Evolutionary conservation across 139 green algal species (phyloP), one percentile per base, ranked within the genome.

Genomic region (Bryopsis sp.): DNA sequence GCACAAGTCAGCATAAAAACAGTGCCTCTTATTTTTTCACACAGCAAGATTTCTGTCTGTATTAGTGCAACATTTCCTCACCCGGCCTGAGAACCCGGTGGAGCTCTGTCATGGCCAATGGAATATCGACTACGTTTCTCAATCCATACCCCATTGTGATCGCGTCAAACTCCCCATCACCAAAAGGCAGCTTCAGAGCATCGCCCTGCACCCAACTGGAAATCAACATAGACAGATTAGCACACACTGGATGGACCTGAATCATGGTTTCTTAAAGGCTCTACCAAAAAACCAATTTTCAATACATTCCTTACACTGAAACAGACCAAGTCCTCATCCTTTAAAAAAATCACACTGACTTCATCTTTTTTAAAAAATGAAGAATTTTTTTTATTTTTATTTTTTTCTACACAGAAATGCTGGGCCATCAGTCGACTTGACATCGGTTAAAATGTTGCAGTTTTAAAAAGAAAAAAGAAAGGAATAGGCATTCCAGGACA

Each of bases 121-220:
- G 72, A 1, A 74, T 72, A 58, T 88, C 71, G 1, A 79, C 66
- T 36, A 92, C 92, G 71, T 98, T 98, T 37, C 95, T 79, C 48
- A 99, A 80, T 0, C 94, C 95, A 73, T 99, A 99, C 0, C 91
- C 90, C 79, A 97, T 95, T 19, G 94, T 98, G 22, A 81, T 88
- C 0, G 84, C 86, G 68, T 97, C 89, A 73, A 99, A 97, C 38
- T 63, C 74, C 28, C 3, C 57, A 32, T 90, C 74, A 4, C 70
- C 60, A 76, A 97, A 98, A 0, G 93, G 95, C 47, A 98, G 78
- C 6, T 74, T 37, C 58, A 95, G 62, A 1, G 94, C 95, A 78
- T 99, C 92, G n/a, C 94, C 95, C 67, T 96, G 82, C 0, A 97
- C 72, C 88, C 89, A 97, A 6, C 80, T 65, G n/a, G n/a, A n/a